Evolutionary conservation across 306 rosid genomes (phyloP), one percentile per base, ranked within the genome.

Genomic region (Morella rubra): DNA sequence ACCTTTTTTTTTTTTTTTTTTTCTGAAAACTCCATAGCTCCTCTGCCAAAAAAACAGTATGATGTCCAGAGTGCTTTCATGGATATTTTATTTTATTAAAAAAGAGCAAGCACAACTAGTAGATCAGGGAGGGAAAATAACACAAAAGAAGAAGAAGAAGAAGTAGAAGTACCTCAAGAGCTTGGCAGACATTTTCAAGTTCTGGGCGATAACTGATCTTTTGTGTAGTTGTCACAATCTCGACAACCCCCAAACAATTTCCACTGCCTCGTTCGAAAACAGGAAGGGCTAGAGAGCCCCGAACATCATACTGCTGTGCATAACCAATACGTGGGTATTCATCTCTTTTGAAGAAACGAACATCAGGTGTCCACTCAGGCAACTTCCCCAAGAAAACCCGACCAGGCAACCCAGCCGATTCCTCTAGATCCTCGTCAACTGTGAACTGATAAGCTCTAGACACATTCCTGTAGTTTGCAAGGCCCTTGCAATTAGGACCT

Each of bases 171-270:
- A 87, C 93, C 90, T 86, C 81, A 41, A 86, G 84, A 44, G 86
- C 67, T 64, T 83, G 81, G 85, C 79, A 82, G 70, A 85, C 71
- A 73, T 76, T 60, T 24, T 81, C 84, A 45, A 85, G 77, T 20
- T 88, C 81, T 0, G 82, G 88, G 20, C 68, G 83, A 59, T 80
- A 79, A 50, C 82, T 72, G 81, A 79, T 40, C 70, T 45, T 81
- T 40, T 74, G 88, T 27, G 73, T 65, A 18, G 85, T 45, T 32
- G 70, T 84, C 2, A 73, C 24, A 76, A 90, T 69, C 73, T 88
- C 89, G 8, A 86, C 68, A 24, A 86, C 88, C 52, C 90, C 95
- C 3, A 86, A 84, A 66, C 92, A 88, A 19, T 87, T 77, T 1
- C 75, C 79, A 4, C 55, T 83, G 8, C 89, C 86, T 50, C 81